Base-by-base conservation (phyloP, 139 green algal species). In the Volvox reticuliferus region DNA sequence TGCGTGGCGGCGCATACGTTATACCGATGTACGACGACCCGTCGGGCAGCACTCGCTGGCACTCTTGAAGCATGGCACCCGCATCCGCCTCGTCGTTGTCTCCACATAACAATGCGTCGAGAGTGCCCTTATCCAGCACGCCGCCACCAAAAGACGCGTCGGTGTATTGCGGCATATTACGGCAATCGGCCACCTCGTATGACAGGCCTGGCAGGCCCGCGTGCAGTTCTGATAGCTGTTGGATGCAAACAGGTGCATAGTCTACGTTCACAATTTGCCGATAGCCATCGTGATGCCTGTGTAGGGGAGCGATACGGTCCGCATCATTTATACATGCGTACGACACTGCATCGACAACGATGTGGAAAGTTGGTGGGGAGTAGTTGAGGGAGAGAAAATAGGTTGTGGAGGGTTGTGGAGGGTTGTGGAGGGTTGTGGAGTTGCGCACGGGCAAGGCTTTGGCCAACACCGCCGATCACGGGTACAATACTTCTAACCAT, bases 11-110 rank as follows among this genome's bases (percentile, higher is more conserved):
- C 65, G 71, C 76, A 65, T 91, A 92, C 0, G 92, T 94, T 32
- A 95, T 82, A 71, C 89, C 90, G 28, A 96, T 50, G 79, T 94
- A 96, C 5, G 91, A 55, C 37, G 77, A 90, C 12, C 93, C 94
- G 0, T 80, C 89, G 28, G 33, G 1, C 91, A 96, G 87, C 67
- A 96, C 78, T 18, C 94, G 75, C 44, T 50, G 89, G n/a, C 89
- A 87, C 79, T 96, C 94, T 3, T 14, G 22, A 28, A 95, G 71
- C 79, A 95, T 92, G 26, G 68, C 55, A 35, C 22, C 13, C 12
- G 80, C 50, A 19, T 95, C 91, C 2, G 33, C 69, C 13, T 89
- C 90, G 19, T 93, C 88, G 18, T 26, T 67, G 37, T 93, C 93
- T 26, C 90, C 93, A 55, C 92, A 94, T n/a, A 92, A 80, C 81